phyloP scores from a whole-genome alignment of 768 basidiomycete genomes.

The Lepiota brunneoincarnata region DNA sequence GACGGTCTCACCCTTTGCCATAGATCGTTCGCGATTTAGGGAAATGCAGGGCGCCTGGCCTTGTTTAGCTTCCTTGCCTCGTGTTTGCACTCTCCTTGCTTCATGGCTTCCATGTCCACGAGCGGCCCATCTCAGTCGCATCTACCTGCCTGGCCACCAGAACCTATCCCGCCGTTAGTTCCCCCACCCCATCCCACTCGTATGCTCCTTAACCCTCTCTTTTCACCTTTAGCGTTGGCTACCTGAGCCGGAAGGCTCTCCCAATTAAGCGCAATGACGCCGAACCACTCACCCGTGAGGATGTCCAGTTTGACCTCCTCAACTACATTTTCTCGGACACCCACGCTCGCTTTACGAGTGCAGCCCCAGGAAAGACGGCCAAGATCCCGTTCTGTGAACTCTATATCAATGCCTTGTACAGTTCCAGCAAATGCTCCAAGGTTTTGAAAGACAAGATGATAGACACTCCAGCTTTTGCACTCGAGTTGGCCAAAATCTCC shows the following conservation, averaged over 20 bases:
- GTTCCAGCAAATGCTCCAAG: constrained; percentile 83
- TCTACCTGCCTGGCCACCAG: constrained; percentile 40
- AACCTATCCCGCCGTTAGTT: constrained; percentile 53
- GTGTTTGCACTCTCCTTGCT: constrained; percentile 32
- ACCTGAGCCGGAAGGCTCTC: constrained; percentile 66
- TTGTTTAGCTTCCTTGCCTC: constrained; percentile 33
- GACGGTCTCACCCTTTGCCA: constrained; percentile 23
- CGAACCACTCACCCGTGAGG: constrained; percentile 77
- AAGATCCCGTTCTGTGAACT: constrained; percentile 79
- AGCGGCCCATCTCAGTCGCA: constrained; percentile 25
- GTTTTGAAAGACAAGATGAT: constrained; percentile 86
- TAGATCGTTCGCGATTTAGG: constrained; percentile 18
- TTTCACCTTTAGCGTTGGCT: constrained; percentile 41
- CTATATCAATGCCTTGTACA: constrained; percentile 78
- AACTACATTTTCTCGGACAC: constrained; percentile 73
- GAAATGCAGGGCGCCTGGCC: constrained; percentile 21
- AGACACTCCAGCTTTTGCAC: constrained; percentile 73
- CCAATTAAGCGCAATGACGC: constrained; percentile 84
- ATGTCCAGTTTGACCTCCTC: constrained; percentile 86
- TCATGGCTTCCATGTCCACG: constrained; percentile 47
- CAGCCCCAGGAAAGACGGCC: constrained; percentile 42
- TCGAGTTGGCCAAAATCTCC: constrained; percentile 81
- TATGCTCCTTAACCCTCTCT: constrained; percentile 12
- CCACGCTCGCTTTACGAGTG: constrained; percentile 68
- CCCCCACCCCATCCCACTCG: constrained; percentile 11